Evolutionary conservation across 108 stramenopile genomes (phyloP), one percentile per base, ranked within the genome.

Genomic region (Schizochytrium sp.): DNA sequence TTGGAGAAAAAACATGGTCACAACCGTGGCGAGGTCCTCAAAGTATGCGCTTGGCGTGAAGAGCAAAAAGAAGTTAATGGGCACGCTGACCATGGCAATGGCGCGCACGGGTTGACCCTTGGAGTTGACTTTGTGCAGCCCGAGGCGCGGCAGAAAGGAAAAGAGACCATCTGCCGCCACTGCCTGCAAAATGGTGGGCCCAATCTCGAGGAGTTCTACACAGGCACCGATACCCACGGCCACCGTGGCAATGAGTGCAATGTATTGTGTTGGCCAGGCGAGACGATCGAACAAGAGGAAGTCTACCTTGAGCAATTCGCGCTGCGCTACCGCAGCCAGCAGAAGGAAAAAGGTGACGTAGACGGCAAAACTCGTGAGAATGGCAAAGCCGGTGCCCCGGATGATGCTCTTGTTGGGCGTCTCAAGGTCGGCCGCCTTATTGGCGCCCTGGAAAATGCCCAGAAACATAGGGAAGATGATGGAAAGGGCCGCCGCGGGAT

Each of bases 391-490:
- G 16, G 76, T 83, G 76, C 76, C 76, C 28, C 28, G 19, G 25
- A 83, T 53, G 76, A 83, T 83, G 28, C 76, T 83, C 19, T 34
- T 43, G 51, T 83, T 83, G 25, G 76, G 76, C 4, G 48, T 47
- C 51, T 83, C 76, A 12, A 83, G 51, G 76, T 83, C 76, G 19
- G 48, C 25, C 12, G 76, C 76, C 51, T 83, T 83, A 45, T 83
- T 83, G 48, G 48, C 76, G 45, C 76, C 76, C 76, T 83, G 76
- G 76, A 83, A 83, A 23, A 83, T 53, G n/a, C 76, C 76, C 18
- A 83, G 51, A 4, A 83, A 83, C 76, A 83, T 83, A 4, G 76
- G 76, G 28, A 83, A 83, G 76, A 83, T 83, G 4, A 83, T 47
- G 10, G 76, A 83, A 18, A 83, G 51, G 19, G 76, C 76, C 10